Evolutionary conservation across 208 protist genomes (phyloP), one percentile per base, ranked within the genome.

Genomic region (Leishmania lainsoni): DNA sequence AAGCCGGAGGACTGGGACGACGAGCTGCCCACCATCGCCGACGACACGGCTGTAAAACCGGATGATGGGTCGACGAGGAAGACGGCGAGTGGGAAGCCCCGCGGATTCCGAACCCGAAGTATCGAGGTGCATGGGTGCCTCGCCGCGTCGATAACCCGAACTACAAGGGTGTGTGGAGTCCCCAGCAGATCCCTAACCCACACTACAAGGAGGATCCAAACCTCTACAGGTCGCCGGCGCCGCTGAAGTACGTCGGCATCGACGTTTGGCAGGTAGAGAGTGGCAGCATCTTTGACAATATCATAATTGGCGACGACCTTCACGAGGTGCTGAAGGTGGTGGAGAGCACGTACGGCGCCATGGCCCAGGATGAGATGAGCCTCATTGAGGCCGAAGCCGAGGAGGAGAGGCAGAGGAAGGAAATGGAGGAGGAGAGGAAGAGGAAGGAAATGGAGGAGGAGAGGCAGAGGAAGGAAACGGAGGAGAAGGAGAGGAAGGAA

Each of bases 241-340:
- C 95, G 63, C 86, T 98, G 76, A 81, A 87, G 81, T 84, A 89
- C 79, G 88, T 99, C 56, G 98, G 95, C 71, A 93, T 99, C 69
- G 98, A 99, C 70, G 81, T 99, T 26, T 99, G 98, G 98, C 96
- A 98, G 87, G 97, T 99, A 71, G 96, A 99, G 91, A 86, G 91
- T 49, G 98, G 98, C 77, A 95, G 93, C 83, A 98, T 99, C 86
- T 99, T 99, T 85, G 95, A 99, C 81, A 96, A 99, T 91, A 98
- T 99, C 81, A 88, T 99, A 74, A 85, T 99, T 65, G 88, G 91
- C 52, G 96, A 99, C 81, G 70, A 92, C 81, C 39, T 97, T 26
- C 81, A 87, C 54, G 98, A 98, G 80, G 98, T 98, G 76, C 80
- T 97, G 70, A 78, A 54, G 58, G 32, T 82, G 32, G 77, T 88